Conservation (phyloP, 2,329 filamentous ascomycete genomes). For the Exophiala sideris region DNA sequence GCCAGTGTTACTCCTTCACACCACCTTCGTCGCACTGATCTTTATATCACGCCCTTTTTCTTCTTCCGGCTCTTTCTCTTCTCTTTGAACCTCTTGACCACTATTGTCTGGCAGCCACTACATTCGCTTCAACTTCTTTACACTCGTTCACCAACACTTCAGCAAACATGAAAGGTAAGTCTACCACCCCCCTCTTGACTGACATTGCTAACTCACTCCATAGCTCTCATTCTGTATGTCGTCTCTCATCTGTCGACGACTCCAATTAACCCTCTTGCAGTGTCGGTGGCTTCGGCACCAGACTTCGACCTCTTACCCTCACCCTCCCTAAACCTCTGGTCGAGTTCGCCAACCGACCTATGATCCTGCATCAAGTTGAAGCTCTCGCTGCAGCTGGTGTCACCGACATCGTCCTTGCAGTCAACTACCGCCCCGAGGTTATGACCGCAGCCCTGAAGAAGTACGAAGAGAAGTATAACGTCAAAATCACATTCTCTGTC, state of each 20-base stretch:
- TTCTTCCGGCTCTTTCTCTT: neutral
- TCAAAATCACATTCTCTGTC: conserved; percentile 96
- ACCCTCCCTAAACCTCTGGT: conserved; percentile 96
- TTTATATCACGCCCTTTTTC: neutral
- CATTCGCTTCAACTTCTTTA: neutral
- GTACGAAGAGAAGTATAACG: conserved; percentile 89
- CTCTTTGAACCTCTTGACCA: conserved; percentile 1
- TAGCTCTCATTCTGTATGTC: conserved; percentile 27
- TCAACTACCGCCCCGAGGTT: conserved; percentile 97
- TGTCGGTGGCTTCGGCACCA: conserved; percentile 97
- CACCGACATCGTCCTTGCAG: conserved; percentile 94
- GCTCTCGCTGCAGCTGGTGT: conserved; percentile 89
- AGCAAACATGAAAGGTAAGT: conserved; percentile 44
- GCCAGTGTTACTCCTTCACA: neutral
- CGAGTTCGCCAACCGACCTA: conserved; percentile 97
- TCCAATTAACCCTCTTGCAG: conserved; percentile 70
- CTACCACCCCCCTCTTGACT: conserved; percentile 10
- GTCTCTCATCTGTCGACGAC: conserved; percentile 14
- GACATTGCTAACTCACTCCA: conserved; percentile 10
- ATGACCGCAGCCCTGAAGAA: conserved; percentile 93
- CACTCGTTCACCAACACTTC: conserved; percentile 3
- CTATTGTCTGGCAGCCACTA: neutral
- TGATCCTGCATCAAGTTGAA: conserved; percentile 98
- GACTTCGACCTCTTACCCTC: conserved; percentile 91
- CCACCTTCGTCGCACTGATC: neutral